A percentile compares a stretch with the other conserved stretches of the same genome.
Conservation (phyloP, 139 green algal species). For the Raphidocelis subcapitata region DNA sequence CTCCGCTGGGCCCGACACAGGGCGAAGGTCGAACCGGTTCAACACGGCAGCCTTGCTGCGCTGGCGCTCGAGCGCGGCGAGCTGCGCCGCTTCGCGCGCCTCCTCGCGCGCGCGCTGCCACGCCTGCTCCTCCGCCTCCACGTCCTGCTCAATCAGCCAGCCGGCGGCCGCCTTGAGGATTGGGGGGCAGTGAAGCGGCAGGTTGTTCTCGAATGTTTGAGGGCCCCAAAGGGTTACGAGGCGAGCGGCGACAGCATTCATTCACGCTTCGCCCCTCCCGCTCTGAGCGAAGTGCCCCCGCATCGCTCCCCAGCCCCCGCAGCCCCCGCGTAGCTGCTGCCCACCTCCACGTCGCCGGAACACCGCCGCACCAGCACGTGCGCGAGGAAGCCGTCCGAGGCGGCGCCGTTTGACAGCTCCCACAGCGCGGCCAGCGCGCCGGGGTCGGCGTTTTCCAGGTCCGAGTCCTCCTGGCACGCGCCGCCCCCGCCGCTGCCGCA, state of each 20-base stretch:
- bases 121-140: constrained; percentile 1
- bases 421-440: background rate
- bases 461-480: too few species aligned
- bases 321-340: too few species aligned
- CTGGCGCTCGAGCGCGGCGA: constrained; percentile 14
- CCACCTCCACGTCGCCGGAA: background rate
- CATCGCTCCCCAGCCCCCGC: too few species aligned
- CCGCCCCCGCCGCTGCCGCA: too few species aligned
- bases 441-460: too few species aligned
- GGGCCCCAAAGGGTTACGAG: too few species aligned
- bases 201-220: too few species aligned
- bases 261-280: too few species aligned
- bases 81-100: background rate
- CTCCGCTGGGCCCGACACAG: constrained; percentile 8
- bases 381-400: background rate
- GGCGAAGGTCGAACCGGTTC: too few species aligned
- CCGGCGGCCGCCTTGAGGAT: constrained; percentile 19
- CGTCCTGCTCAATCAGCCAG: constrained; percentile 26
- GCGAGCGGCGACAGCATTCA: too few species aligned
- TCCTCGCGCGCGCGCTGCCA: constrained; percentile 4
- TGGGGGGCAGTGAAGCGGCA: too few species aligned
- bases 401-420: background rate
- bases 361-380: constrained; percentile 2
- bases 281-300: too few species aligned
- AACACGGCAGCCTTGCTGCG: constrained; percentile 19